These are phyloP conservation scores for Dissophora ornata DNA, from an alignment of 192 early-diverging fungal species.

Conservation along the genomic window DNA sequence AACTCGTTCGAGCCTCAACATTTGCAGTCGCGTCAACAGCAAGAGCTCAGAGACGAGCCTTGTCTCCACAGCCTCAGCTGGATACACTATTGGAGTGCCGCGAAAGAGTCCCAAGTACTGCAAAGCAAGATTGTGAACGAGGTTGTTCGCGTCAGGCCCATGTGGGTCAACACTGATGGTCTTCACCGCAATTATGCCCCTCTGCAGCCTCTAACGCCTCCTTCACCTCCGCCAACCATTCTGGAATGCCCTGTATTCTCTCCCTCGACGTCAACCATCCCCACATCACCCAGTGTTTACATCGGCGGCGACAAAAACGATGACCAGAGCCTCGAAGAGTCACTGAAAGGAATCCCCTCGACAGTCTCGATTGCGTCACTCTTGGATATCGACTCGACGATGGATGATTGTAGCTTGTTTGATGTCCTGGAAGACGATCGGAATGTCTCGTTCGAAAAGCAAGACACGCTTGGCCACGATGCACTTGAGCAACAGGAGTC, in stretches of 20 bases:
- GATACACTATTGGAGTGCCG: constrained; percentile 53
- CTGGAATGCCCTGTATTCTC: background rate
- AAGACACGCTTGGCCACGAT: too few relatives aligned
- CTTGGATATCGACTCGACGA: constrained; percentile 6
- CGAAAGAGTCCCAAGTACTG: constrained; percentile 48
- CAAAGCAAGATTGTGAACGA: constrained; percentile 53
- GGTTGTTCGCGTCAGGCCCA: constrained; percentile 42
- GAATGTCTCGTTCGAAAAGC: background rate
- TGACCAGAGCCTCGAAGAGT: background rate
- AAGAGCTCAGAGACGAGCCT: constrained; percentile 32
- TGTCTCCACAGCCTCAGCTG: constrained; percentile 42
- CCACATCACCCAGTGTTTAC: constrained; percentile 11
- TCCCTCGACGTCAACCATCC: background rate
- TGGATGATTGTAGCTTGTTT: background rate
- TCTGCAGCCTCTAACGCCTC: background rate
- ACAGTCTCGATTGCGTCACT: constrained; percentile 27
- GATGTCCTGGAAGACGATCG: background rate
- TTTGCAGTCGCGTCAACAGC: constrained; percentile 42
- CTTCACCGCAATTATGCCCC: constrained; percentile 45
- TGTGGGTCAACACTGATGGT: constrained; percentile 42
- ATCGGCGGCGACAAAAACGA: background rate
- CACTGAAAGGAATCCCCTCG: constrained; percentile 18
- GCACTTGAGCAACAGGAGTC: background rate
- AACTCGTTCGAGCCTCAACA: constrained; percentile 48
- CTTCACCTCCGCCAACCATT: constrained; percentile 1